Percentiles rank a stretch among this genome's conserved stretches.
Evolutionary conservation across 108 stramenopile genomes (phyloP).

Genomic region (Nannochloropsis salina): DNA sequence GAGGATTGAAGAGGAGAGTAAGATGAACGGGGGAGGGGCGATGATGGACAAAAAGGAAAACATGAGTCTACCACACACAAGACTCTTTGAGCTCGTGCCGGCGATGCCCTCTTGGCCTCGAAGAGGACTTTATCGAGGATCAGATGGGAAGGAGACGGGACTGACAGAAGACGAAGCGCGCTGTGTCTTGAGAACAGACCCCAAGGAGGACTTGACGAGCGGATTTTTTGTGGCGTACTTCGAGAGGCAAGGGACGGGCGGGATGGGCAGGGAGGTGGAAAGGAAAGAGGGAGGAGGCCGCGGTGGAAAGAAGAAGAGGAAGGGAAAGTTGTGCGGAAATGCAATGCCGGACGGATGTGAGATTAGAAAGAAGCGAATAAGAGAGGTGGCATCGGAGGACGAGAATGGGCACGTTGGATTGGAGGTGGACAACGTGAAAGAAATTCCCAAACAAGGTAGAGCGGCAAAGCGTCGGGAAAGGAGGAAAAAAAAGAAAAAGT

Average conservation of each 20-base stretch:
- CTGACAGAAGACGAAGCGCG: constrained; percentile 62
- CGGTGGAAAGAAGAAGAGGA: not conserved
- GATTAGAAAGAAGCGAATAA: not conserved
- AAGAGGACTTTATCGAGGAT: constrained; percentile 50
- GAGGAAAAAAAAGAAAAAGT: constrained; percentile 31
- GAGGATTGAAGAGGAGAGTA: constrained; percentile 31
- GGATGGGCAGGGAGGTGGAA: not conserved
- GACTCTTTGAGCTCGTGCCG: constrained; percentile 59
- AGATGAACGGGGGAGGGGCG: not conserved
- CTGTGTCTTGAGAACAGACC: constrained; percentile 77
- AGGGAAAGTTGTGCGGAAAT: not conserved
- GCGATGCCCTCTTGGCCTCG: constrained; percentile 74
- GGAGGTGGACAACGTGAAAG: not conserved
- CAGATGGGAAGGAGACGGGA: constrained; percentile 39
- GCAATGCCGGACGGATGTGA: too few relatives aligned
- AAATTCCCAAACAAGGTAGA: constrained; percentile 11
- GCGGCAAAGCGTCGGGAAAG: constrained; percentile 23
- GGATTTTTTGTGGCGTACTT: constrained; percentile 95
- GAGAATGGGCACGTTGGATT: not conserved
- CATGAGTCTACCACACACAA: constrained; percentile 24
- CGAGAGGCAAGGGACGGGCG: constrained; percentile 52
- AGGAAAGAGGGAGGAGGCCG: not conserved
- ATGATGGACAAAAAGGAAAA: constrained; percentile 33
- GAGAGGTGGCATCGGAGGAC: not conserved
- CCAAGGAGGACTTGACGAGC: constrained; percentile 81